Percentiles rank a stretch among this genome's conserved stretches.
These are phyloP conservation scores for Phytophthora sp. DNA, from an alignment of 352 stramenopile species.

Conservation along the genomic window DNA sequence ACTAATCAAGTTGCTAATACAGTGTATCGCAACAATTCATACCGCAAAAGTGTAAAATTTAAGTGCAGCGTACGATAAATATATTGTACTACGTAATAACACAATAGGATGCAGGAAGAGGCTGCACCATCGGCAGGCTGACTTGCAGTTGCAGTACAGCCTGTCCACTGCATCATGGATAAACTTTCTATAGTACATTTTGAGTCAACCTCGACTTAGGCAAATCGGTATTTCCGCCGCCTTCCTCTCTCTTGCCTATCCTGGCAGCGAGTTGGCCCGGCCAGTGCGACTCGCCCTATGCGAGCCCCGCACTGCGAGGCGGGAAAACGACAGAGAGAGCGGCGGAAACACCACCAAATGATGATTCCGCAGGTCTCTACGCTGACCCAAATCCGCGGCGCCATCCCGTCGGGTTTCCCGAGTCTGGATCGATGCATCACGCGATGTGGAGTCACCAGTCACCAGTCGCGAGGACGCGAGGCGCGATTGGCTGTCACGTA, in stretches of 20 bases:
- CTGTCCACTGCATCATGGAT: neutral
- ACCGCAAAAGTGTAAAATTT: too few species aligned
- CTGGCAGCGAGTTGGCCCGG: neutral
- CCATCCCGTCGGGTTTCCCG: too few species aligned
- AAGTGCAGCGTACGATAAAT: too few species aligned
- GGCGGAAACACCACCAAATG: slow-evolving; percentile 36
- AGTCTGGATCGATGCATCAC: slow-evolving; percentile 43
- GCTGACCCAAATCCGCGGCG: slow-evolving; percentile 19
- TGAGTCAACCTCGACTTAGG: slow-evolving; percentile 16
- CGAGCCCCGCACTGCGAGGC: too few species aligned
- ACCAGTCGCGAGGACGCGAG: slow-evolving; percentile 2
- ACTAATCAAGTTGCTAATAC: neutral
- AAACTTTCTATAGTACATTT: neutral
- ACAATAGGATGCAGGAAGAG: neutral
- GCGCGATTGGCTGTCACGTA: slow-evolving; percentile 16
- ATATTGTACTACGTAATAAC: too few species aligned
- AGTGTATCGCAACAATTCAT: too few species aligned
- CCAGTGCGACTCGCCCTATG: too few species aligned
- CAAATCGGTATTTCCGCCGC: slow-evolving; percentile 17
- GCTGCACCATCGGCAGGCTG: neutral
- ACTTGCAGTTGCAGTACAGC: neutral
- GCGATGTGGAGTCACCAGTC: slow-evolving; percentile 43
- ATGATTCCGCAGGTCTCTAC: slow-evolving; percentile 32
- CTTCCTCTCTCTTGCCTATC: slow-evolving; percentile 23
- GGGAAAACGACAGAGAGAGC: slow-evolving; percentile 21